Percentiles rank a stretch among this genome's conserved stretches.
Evolutionary conservation across 1,139 yeast genomes (phyloP).

Genomic region (Candida freyschussii): DNA sequence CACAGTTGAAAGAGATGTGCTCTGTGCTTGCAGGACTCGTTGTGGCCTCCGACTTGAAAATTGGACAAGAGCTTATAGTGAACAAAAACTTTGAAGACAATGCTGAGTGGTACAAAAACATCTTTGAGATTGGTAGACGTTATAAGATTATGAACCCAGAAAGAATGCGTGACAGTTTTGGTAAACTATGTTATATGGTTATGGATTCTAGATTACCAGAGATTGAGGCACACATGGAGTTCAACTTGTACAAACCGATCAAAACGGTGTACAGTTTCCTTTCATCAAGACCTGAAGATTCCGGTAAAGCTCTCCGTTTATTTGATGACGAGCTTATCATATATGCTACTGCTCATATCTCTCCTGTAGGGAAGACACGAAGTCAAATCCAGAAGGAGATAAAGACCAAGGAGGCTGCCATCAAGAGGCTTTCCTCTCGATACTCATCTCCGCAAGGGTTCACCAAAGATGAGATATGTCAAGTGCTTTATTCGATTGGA

Average conservation of each 20-base stretch:
- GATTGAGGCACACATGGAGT: conserved; percentile 60
- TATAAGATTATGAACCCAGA: conserved; percentile 80
- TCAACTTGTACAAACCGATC: conserved; percentile 65
- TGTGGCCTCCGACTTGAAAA: conserved; percentile 65
- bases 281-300: conserved; percentile 31
- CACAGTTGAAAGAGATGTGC: conserved; percentile 66
- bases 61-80: conserved; percentile 56
- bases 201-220: conserved; percentile 76
- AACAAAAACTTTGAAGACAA: conserved; percentile 61
- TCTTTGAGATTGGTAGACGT: conserved; percentile 72
- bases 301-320: conserved; percentile 36
- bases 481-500: conserved; percentile 65
- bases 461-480: conserved; percentile 55
- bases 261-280: conserved; percentile 52
- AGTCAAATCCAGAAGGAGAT: conserved; percentile 49
- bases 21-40: conserved; percentile 69
- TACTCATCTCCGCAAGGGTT: conserved; percentile 32
- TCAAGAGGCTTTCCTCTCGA: conserved; percentile 47
- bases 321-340: conserved; percentile 52
- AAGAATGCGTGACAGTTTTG: conserved; percentile 67
- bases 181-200: conserved; percentile 71
- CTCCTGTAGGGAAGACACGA: conserved; percentile 52
- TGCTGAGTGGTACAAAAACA: conserved; percentile 60
- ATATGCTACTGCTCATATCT: conserved; percentile 60
- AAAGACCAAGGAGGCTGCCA: conserved; percentile 56